Evolutionary conservation across 441 rosid genomes (phyloP).

Genomic region (Adansonia gregorii): DNA sequence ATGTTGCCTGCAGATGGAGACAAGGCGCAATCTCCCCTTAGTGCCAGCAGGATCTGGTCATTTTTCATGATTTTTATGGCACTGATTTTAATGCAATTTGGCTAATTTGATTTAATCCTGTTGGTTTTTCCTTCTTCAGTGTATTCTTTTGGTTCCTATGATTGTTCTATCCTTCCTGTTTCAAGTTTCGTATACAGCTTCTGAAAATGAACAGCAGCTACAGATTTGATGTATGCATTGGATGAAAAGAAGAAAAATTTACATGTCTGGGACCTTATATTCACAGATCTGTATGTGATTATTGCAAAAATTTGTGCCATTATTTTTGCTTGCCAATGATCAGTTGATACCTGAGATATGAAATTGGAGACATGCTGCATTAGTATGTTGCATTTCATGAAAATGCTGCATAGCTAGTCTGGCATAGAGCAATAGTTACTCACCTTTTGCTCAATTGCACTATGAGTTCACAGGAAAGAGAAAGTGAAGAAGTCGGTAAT

Average conservation of each 20-base stretch:
- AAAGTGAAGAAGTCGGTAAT: not conserved
- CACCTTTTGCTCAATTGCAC: not conserved
- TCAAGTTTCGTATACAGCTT: not conserved
- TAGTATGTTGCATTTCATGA: slow-evolving; percentile 3
- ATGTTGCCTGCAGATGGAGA: not conserved
- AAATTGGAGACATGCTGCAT: not conserved
- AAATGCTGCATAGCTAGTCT: slow-evolving; percentile 3
- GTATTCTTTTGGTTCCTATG: slow-evolving; percentile 1
- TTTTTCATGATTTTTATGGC: slow-evolving; percentile 5
- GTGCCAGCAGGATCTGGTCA: not conserved
- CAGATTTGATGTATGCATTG: not conserved
- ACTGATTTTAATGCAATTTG: not conserved
- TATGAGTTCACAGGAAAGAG: not conserved
- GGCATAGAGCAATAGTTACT: not conserved
- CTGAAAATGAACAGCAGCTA: not conserved
- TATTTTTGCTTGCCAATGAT: not conserved
- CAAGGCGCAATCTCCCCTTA: not conserved
- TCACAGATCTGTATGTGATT: not conserved
- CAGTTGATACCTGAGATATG: not conserved
- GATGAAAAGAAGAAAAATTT: slow-evolving; percentile 8
- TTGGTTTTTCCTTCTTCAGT: not conserved
- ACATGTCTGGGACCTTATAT: not conserved
- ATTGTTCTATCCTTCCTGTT: not conserved
- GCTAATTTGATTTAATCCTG: not conserved
- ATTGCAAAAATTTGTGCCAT: not conserved